Percentiles rank a stretch among this genome's conserved stretches.
Conservation (phyloP, 2,329 filamentous ascomycete genomes). For the Pyrenophora seminiperda region DNA sequence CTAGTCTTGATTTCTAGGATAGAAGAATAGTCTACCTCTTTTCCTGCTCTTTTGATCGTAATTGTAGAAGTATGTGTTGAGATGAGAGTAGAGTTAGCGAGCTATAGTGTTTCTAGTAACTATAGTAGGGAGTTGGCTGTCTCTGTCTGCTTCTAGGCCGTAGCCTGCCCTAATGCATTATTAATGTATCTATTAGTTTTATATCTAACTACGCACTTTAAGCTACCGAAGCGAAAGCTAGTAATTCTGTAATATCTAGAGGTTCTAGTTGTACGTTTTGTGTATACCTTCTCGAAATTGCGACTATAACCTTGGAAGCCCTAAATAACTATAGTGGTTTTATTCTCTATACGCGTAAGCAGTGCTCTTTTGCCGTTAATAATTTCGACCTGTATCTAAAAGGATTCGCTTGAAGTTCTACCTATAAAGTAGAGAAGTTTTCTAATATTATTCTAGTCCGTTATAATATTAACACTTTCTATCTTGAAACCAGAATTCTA, state of each 20-base stretch:
- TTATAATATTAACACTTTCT: slow-evolving; percentile 48
- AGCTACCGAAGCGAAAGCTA: slow-evolving; percentile 50
- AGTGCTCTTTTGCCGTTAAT: slow-evolving; percentile 35
- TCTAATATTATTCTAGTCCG: slow-evolving; percentile 55
- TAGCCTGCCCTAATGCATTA: not conserved
- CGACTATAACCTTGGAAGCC: slow-evolving; percentile 53
- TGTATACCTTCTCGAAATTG: slow-evolving; percentile 55
- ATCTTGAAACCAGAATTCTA: slow-evolving; percentile 50
- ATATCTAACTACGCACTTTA: slow-evolving; percentile 52
- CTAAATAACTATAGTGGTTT: slow-evolving; percentile 21
- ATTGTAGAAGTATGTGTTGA: too few relatives aligned
- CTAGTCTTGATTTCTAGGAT: slow-evolving; percentile 56
- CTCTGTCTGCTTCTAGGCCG: slow-evolving; percentile 6
- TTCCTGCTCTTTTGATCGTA: slow-evolving; percentile 29
- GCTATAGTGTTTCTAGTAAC: slow-evolving; percentile 13
- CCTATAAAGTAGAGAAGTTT: slow-evolving; percentile 55
- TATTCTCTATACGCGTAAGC: slow-evolving; percentile 39
- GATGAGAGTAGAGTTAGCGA: slow-evolving; percentile 3
- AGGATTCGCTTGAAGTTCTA: slow-evolving; percentile 33
- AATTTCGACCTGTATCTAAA: slow-evolving; percentile 52
- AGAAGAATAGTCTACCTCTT: slow-evolving; percentile 22
- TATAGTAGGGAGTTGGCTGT: slow-evolving; percentile 30
- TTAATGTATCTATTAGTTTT: slow-evolving; percentile 53
- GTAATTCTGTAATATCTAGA: slow-evolving; percentile 55
- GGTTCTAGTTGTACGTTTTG: slow-evolving; percentile 46